Conservation (phyloP, 202 grass and related monocot species). For the Musa balbisiana region DNA sequence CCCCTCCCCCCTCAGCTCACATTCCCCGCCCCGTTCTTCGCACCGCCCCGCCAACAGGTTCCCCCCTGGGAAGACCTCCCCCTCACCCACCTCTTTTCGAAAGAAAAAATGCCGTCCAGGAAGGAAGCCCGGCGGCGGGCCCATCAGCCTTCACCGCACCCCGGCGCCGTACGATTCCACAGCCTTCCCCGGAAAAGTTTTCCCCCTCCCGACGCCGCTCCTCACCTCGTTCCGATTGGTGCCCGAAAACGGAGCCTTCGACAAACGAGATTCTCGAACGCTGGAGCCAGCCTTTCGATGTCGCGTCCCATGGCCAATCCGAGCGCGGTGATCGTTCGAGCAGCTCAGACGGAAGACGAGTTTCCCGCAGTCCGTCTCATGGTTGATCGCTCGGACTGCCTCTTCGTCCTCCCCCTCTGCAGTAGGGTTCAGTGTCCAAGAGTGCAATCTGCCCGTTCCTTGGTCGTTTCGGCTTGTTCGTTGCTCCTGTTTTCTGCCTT, state of each 20-base stretch:
- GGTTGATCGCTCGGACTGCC: neutral
- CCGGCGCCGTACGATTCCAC: slow-evolving; percentile 28
- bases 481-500: neutral
- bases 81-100: slow-evolving; percentile 48
- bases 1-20: slow-evolving; percentile 9
- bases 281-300: neutral
- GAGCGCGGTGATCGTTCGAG: neutral
- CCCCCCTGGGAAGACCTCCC: slow-evolving; percentile 83
- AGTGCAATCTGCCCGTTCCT: neutral
- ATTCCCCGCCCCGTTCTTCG: slow-evolving; percentile 50
- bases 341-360: neutral
- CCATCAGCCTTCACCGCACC: slow-evolving; percentile 26
- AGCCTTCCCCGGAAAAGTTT: slow-evolving; percentile 1
- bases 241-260: neutral
- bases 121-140: slow-evolving; percentile 37
- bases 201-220: neutral
- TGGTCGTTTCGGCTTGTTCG: neutral
- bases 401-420: neutral
- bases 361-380: neutral
- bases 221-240: neutral
- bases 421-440: slow-evolving; percentile 8
- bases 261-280: neutral
- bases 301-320: neutral
- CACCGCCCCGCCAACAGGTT: slow-evolving; percentile 32
- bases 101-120: slow-evolving; percentile 36